Base-by-base conservation (phyloP, 202 grass and related monocot genomes). In the Saccharum hybrid region DNA sequence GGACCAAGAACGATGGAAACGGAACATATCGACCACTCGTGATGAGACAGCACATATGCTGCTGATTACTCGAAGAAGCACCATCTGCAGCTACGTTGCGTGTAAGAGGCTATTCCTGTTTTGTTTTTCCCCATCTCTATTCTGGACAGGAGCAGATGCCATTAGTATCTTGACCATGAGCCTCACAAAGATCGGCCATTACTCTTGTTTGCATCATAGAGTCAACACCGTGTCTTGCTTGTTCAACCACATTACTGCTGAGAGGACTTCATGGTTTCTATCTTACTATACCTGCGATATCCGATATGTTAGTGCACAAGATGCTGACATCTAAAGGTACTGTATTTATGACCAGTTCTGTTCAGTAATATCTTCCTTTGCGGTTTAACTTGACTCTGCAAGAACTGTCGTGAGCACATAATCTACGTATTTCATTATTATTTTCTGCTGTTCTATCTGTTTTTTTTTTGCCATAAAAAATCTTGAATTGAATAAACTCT, bases 61-160 rank as follows among this genome's bases (percentile, higher is more conserved):
- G 41, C 48, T 76, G 21, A 61, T 62, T 57, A 8, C 36, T 21
- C 16, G 54, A 68, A 68, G 43, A 68, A 68, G 10, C 63, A 80
- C 40, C 30, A 52, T 49, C 63, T 67, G 43, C 63, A 67, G 10
- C 31, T 52, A 76, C n/a, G 31, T 8, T 36, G 54, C 59, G 10
- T 40, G 43, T 52, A 67, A 38, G 45, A 22, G 18, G 11, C 3
- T 34, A 13, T 36, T 76, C n/a, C 12, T 33, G 16, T 48, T 21
- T 79, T 54, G 49, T 51, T 12, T 18, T 46, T 66, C 0, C 2
- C 57, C 57, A 61, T 61, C 57, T 61, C 49, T 67, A 3, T 49
- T 51, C 23, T 13, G 48, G 13, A 57, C 12, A 69, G 64, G 33
- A 36, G 60, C 23, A 26, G 63, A 45, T 67, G 39, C 13, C 23